Conservation (phyloP, 805 yeast genomes). For the Saturnispora galanensis region DNA sequence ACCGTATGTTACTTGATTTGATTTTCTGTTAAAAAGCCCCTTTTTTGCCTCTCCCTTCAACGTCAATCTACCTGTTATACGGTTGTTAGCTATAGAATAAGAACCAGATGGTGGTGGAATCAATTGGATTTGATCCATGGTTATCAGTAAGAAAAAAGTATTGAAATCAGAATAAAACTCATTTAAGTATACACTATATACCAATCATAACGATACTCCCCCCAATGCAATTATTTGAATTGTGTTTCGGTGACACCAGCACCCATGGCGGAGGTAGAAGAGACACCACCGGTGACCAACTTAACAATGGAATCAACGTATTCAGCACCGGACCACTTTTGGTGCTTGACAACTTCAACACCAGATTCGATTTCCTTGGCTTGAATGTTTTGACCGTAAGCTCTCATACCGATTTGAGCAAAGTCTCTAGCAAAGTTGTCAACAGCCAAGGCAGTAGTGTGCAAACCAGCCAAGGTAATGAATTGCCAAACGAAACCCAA, state of each 20-base stretch:
- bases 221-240: conserved; percentile 40
- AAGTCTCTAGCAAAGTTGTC: conserved; percentile 76
- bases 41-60: background rate
- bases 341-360: conserved; percentile 95
- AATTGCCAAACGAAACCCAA: conserved; percentile 97
- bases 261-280: conserved; percentile 97
- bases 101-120: background rate
- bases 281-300: conserved; percentile 87
- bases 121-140: background rate
- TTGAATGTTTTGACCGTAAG: conserved; percentile 84
- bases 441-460: conserved; percentile 87
- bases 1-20: background rate
- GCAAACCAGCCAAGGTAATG: conserved; percentile 94
- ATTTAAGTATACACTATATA: too few species aligned
- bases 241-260: conserved; percentile 97
- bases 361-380: conserved; percentile 77
- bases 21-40: background rate
- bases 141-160: background rate
- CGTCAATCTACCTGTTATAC: background rate
- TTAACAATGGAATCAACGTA: conserved; percentile 86
- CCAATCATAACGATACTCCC: background rate
- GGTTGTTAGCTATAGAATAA: conserved; percentile 2
- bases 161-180: too few species aligned
- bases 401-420: conserved; percentile 83
- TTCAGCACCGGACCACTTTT: conserved; percentile 98